Base-by-base conservation (phyloP, 2,329 filamentous ascomycete species). In the Fusarium nygamai region DNA sequence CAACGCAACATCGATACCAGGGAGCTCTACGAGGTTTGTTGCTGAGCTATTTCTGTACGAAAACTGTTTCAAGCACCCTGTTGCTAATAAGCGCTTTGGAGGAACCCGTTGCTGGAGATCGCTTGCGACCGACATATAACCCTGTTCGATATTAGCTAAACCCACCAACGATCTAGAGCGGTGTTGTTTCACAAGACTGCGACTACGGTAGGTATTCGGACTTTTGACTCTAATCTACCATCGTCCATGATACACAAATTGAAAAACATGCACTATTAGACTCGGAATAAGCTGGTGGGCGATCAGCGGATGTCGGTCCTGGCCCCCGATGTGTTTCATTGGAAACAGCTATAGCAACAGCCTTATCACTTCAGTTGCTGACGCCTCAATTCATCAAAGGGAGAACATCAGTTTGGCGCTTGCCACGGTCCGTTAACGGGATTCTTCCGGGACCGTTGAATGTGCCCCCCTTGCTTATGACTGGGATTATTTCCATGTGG, bases 31-130 rank as follows among this genome's bases (percentile, higher is more conserved):
- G 46, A 44, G 27, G 44, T 41, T 36, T 47, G 29, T 19, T 53
- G 14, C 29, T 34, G 44, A 60, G 53, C 50, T 61, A 41, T 58
- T 53, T 54, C 46, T 60, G 38, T 34, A 58, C 33, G 34, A 43
- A 64, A 54, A 54, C 60, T 58, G 43, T 58, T 68, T 56, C 61
- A 56, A 64, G 50, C 61, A 60, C 69, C 65, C 68, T 68, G 72
- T 74, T 76, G 58, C 71, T 65, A 72, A 78, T 54, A 76, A 78
- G 71, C 76, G 64, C 58, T 63, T 73, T 65, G 59, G 62, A 69
- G 72, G 31, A 64, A 61, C 44, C 65, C 51, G 59, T 64, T 47
- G 61, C 64, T 61, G 58, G 61, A 61, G 48, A 61, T 56, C 64
- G 56, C 44, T 58, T 78, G 75, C 51, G 75, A 72, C 75, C 63